Conservation (phyloP, 768 basidiomycete genomes). For the Podaxis pistillaris region DNA sequence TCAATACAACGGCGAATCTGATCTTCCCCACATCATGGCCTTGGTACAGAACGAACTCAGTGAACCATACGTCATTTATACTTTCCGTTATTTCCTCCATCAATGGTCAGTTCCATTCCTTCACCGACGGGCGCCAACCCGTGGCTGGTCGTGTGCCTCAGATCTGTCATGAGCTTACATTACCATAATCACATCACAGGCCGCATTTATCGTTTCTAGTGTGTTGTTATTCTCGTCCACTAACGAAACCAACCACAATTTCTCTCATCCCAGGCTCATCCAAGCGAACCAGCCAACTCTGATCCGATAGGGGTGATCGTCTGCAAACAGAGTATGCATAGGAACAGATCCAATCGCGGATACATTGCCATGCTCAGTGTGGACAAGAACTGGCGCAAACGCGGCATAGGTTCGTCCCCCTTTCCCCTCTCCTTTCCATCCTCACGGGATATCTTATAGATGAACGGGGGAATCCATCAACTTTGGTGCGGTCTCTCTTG, state of each 20-base stretch:
- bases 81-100: slow-evolving; percentile 94
- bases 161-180: slow-evolving; percentile 17
- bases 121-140: not conserved
- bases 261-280: slow-evolving; percentile 49
- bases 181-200: slow-evolving; percentile 45
- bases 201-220: slow-evolving; percentile 86
- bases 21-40: slow-evolving; percentile 80
- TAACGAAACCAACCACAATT: not conserved
- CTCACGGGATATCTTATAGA: slow-evolving; percentile 45
- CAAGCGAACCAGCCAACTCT: slow-evolving; percentile 37
- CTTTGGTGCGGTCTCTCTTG: slow-evolving; percentile 43
- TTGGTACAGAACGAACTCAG: slow-evolving; percentile 90
- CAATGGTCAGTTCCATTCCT: slow-evolving; percentile 70
- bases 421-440: slow-evolving; percentile 33
- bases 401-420: slow-evolving; percentile 79
- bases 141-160: slow-evolving; percentile 30
- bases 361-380: slow-evolving; percentile 99
- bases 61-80: slow-evolving; percentile 96
- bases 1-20: slow-evolving; percentile 71
- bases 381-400: slow-evolving; percentile 77
- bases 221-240: slow-evolving; percentile 17
- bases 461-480: slow-evolving; percentile 35
- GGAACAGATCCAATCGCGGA: slow-evolving; percentile 73
- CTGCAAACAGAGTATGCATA: slow-evolving; percentile 94
- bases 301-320: slow-evolving; percentile 89